Evolutionary conservation across 1,284 basidiomycete species (phyloP), one percentile per base, ranked within the genome.

Genomic region (Apiotrichum gamsii): DNA sequence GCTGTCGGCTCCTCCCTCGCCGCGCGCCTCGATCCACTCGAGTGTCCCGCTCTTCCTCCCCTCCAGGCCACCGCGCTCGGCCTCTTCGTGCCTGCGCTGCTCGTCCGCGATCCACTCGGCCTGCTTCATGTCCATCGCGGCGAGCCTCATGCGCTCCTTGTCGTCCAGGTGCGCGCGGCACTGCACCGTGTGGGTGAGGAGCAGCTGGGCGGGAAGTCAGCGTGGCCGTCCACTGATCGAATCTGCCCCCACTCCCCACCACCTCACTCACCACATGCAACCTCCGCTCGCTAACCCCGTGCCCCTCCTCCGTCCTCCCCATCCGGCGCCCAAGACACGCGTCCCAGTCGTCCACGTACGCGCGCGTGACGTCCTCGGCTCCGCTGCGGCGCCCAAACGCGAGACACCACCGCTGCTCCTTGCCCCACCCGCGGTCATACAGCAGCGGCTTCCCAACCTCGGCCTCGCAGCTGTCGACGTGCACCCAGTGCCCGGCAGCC

Each of bases 401-500:
- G 20, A 76, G 39, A 54, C 72, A 68, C 57, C 72, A 76, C 19
- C 70, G 71, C 64, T 75, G 73, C 53, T 69, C 67, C 65, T 76
- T 76, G 3, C 72, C 74, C 76, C 76, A 77, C 0, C 75, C 75
- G 18, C 62, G 55, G 30, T 69, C 72, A 56, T 77, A 77, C 25
- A 76, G 56, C 10, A 73, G 49, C 2, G 74, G 72, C 47, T 73
- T 69, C 57, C 69, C 65, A 14, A 64, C 63, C 3, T 69, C 67
- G 16, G 67, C 72, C 58, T 77, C 76, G 58, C 67, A 65, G 42
- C 19, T 63, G 60, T 77, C 76, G 15, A 75, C 63, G 52, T 77
- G 76, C 15, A 76, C 65, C 75, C 75, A 77, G 32, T 75, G 69
- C 19, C 62, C 42, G 8, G 62, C 39, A 3, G 51, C 31, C 3